Conservation (phyloP, 2,329 filamentous ascomycete species). For the Penicillium hordei region DNA sequence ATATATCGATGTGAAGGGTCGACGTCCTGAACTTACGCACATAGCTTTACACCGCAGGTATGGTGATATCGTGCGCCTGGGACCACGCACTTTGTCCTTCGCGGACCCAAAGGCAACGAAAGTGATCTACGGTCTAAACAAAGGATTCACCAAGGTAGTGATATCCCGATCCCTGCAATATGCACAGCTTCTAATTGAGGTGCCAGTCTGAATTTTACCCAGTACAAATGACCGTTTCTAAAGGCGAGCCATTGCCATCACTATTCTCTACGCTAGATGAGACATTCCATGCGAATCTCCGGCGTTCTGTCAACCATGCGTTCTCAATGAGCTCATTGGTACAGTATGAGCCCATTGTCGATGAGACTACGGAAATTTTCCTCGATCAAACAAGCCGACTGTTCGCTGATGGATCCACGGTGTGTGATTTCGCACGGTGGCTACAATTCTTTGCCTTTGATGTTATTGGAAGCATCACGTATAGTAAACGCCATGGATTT, state of each 20-base stretch:
- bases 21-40: conserved; percentile 67
- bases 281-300: conserved; percentile 71
- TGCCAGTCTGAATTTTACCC: conserved; percentile 19
- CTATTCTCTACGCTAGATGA: conserved; percentile 50
- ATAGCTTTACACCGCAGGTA: conserved; percentile 67
- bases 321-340: conserved; percentile 77
- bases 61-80: conserved; percentile 72
- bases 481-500: conserved; percentile 73
- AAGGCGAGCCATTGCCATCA: conserved; percentile 17
- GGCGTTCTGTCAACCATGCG: conserved; percentile 71
- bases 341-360: conserved; percentile 77
- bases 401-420: conserved; percentile 41
- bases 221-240: conserved; percentile 19
- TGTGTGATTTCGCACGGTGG: conserved; percentile 50
- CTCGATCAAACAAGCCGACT: conserved; percentile 61
- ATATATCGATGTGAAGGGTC: conserved; percentile 65
- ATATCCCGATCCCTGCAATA: too few species aligned
- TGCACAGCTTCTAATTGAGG: not conserved
- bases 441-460: conserved; percentile 81
- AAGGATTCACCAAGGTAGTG: conserved; percentile 72
- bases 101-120: conserved; percentile 64
- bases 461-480: conserved; percentile 78
- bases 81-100: conserved; percentile 71
- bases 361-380: conserved; percentile 71
- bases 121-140: conserved; percentile 77